Evolutionary conservation across 306 rosid genomes (phyloP).

Genomic region (Begonia fuchsioides): DNA sequence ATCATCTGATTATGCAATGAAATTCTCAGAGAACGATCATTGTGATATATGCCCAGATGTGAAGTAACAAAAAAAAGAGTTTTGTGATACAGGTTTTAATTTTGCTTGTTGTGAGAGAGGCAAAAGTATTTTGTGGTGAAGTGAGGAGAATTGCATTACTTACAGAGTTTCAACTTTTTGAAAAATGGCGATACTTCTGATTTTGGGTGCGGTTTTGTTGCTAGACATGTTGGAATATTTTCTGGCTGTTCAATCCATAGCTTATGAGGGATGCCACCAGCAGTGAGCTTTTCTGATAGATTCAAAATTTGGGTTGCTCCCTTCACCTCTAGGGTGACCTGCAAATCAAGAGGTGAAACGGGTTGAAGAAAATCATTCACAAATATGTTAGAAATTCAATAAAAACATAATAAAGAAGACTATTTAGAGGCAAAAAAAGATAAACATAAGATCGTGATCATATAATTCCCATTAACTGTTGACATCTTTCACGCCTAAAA

Average conservation of each 20-base stretch:
- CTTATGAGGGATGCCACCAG: constrained; percentile 50
- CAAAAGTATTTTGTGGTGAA: background rate
- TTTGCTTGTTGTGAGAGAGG: background rate
- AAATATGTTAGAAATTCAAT: background rate
- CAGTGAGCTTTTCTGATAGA: constrained; percentile 52
- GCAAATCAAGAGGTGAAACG: constrained; percentile 1
- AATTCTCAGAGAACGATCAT: no score
- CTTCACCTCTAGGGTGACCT: constrained; percentile 82
- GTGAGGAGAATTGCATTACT: constrained; percentile 18
- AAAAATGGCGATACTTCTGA: constrained; percentile 43
- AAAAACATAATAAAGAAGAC: no score
- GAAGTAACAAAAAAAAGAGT: no score
- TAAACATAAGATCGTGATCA: no score
- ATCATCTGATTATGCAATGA: no score
- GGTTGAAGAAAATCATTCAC: background rate
- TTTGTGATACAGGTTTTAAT: no score
- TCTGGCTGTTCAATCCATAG: constrained; percentile 84
- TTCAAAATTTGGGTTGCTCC: constrained; percentile 60
- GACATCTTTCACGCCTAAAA: no score
- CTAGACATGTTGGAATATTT: constrained; percentile 67
- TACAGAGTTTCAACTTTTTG: constrained; percentile 72
- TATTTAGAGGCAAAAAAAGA: no score
- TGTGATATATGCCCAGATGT: no score
- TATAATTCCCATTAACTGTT: no score
- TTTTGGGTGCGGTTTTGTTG: constrained; percentile 76